Conservation (phyloP, 2,329 filamentous ascomycete genomes). For the Endoconidiophora polonica region DNA sequence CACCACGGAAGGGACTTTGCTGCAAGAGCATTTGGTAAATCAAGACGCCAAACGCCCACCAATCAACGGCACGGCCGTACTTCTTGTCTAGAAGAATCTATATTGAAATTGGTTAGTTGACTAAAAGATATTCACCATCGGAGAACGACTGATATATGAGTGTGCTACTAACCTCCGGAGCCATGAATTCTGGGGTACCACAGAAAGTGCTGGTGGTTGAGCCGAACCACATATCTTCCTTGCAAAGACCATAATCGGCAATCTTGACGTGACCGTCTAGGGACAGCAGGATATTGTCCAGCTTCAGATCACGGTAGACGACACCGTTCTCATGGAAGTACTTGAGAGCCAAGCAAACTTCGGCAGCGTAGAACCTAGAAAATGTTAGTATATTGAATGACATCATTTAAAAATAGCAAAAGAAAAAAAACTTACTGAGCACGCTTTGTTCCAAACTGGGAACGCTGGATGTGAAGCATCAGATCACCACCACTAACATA, state of each 20-base stretch:
- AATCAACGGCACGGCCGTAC: slow-evolving; percentile 91
- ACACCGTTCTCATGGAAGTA: slow-evolving; percentile 99
- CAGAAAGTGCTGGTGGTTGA: slow-evolving; percentile 96
- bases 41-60: slow-evolving; percentile 98
- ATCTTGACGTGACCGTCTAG: slow-evolving; percentile 97
- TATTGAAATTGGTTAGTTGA: slow-evolving; percentile 18
- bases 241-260: slow-evolving; percentile 95
- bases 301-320: slow-evolving; percentile 95
- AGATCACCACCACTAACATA: slow-evolving; percentile 97
- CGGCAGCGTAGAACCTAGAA: slow-evolving; percentile 82
- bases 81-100: slow-evolving; percentile 96
- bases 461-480: slow-evolving; percentile 97
- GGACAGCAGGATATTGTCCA: slow-evolving; percentile 79
- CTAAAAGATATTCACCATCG: not conserved
- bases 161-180: slow-evolving; percentile 53
- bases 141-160: not conserved
- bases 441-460: slow-evolving; percentile 86
- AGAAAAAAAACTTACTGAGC: slow-evolving; percentile 56
- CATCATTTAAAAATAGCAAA: not conserved
- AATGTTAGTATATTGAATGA: not conserved
- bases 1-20: slow-evolving; percentile 94
- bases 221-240: slow-evolving; percentile 99
- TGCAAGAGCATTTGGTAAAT: slow-evolving; percentile 99
- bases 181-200: slow-evolving; percentile 99
- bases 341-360: slow-evolving; percentile 91